Base-by-base conservation (phyloP, 2,329 filamentous ascomycete species). In the Ophiostoma piceae region DNA sequence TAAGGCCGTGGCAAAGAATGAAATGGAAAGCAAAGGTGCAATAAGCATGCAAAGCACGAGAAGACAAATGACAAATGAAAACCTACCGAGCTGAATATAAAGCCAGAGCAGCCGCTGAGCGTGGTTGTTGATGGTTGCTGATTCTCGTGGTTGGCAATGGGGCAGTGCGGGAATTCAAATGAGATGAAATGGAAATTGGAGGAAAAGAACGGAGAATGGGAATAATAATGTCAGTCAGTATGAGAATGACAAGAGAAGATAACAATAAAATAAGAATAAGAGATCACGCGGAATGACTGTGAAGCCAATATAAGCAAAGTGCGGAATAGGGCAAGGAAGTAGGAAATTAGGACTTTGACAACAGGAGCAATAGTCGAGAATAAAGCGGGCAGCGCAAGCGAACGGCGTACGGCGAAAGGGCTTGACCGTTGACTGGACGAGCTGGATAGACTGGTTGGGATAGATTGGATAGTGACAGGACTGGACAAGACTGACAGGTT, bases 301-400 rank as follows among this genome's bases (percentile, higher is more conserved):
- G 12, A 57, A 26, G 66, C 51, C 66, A 43, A 47, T 47, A 67
- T 54, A 32, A 32, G 29, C 26, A 37, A 47, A 47, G 32, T n/a
- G 47, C 26, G 47, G 32, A 67, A 47, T 29, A 54, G 43, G 26
- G 43, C 14, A 57, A 29, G 41, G 43, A 47, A 66, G 62, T 4
- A 26, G 51, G 51, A 26, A 57, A 57, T 26, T 57, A 57, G 51
- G 43, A 26, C 26, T 19, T 16, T 62, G 22, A n/a, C 43, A 62
- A n/a, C 43, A 62, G 57, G 12, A 62, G 32, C 57, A 62, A 62
- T 62, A 35, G n/a, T 29, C 26, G 26, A 62, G 3, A 62, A 62
- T 35, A 35, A 32, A 32, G 26, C 57, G 57, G 57, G 57, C 57
- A 16, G 57, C 11, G 11, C 22, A 62, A 51, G 47, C 47, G 47